Evolutionary conservation across 352 stramenopile species (phyloP), one percentile per base, ranked within the genome.

Genomic region (Phytophthora kernoviae): DNA sequence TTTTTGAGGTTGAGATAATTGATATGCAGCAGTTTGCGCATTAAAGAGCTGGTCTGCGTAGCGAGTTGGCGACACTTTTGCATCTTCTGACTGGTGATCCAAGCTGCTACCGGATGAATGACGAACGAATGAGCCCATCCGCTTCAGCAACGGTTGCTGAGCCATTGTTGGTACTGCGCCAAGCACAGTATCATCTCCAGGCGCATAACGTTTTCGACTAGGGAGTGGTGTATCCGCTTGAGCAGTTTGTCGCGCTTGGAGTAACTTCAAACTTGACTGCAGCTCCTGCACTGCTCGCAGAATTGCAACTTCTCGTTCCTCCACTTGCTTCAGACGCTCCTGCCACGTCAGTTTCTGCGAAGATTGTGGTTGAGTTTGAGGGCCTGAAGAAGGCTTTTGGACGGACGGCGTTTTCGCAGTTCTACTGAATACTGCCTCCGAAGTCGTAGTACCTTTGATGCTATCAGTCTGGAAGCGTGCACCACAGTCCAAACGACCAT

Each of bases 31-130:
- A n/a, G n/a, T 7, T 10, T 53, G 22, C 15, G 37, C 32, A 17
- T 36, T 61, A 17, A 69, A 72, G 9, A 75, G 49, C 5, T 69
- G 41, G 44, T 72, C 67, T 7, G 67, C 58, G 32, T 66, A 72
- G 1, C 50, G 57, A n/a, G 67, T 72, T n/a, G 62, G 56, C 0
- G 67, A 75, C n/a, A 48, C 22, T 10, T 58, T 62, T 9, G 39
- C 3, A 18, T 1, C 26, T 42, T 58, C 32, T 21, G 9, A 42
- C 44, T 58, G 54, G 0, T 0, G 39, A 44, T 59, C 47, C 18
- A 47, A 5, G 12, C 33, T 62, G 24, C 18, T 57, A 11, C n/a
- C 41, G 6, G 54, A 50, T 1, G 39, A 40, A 8, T 44, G 20
- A 14, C 44, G 26, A 21, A 75, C 62, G 4, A 66, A 59, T 8